Evolutionary conservation across 306 rosid species (phyloP).

Genomic region (Mimosa pudica): DNA sequence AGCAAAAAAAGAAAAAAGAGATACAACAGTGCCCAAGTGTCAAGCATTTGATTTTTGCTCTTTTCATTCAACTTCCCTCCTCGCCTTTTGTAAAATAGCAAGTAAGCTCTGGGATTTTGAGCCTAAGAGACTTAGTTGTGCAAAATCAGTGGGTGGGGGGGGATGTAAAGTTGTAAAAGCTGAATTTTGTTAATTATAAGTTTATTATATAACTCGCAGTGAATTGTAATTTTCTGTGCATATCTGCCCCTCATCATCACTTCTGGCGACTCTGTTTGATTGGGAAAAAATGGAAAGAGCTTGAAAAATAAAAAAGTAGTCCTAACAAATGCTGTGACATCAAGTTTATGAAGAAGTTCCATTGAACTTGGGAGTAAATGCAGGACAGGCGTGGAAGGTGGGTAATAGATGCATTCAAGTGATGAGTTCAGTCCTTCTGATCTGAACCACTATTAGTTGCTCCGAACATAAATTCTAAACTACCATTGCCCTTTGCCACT

Average conservation of each 20-base stretch:
- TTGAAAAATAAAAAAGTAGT: not conserved
- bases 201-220: constrained; percentile 36
- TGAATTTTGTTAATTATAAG: constrained; percentile 60
- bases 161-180: constrained; percentile 80
- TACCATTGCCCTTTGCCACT: not conserved
- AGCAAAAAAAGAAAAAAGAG: constrained; percentile 18
- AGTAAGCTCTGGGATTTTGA: constrained; percentile 44
- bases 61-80: constrained; percentile 41
- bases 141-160: constrained; percentile 54
- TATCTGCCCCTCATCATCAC: not conserved
- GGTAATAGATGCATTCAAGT: constrained; percentile 7
- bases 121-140: constrained; percentile 51
- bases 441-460: not conserved
- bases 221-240: constrained; percentile 52
- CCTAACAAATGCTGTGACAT: not conserved
- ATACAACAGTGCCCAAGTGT: constrained; percentile 46
- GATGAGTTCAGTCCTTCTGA: not conserved
- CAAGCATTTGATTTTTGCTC: constrained; percentile 53
- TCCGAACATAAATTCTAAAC: not conserved
- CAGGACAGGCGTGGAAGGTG: constrained; percentile 33
- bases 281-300: not conserved
- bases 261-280: not conserved
- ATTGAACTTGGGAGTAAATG: constrained; percentile 24
- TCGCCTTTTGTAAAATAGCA: constrained; percentile 54
- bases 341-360: not conserved